Evolutionary conservation across 192 early-diverging fungal species (phyloP), one percentile per base, ranked within the genome.

Genomic region (Funneliformis geosporum): DNA sequence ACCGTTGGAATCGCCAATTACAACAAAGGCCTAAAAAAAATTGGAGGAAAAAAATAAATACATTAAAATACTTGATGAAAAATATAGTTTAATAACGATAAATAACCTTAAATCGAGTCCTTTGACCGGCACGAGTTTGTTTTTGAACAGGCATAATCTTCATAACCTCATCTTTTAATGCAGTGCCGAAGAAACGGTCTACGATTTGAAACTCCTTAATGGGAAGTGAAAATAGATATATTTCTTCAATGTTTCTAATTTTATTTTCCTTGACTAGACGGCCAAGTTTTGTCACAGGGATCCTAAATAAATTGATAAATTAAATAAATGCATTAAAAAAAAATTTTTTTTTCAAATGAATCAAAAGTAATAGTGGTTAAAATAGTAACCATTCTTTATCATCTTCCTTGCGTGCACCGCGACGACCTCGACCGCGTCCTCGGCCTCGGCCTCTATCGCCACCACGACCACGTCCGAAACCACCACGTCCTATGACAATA

Each of bases 121-220:
- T 94, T 91, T 99, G 97, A 93, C 97, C 97, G 82, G 97, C 97
- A 87, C 94, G 93, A 86, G 97, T 99, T 90, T 99, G 97, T 94
- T 99, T 99, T 92, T 99, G 97, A 81, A 99, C 97, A 75, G 97
- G 97, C 90, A 96, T 97, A 85, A 99, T 96, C 93, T 99, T 99
- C 97, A 99, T 99, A 79, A 99, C 97, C 90, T 99, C 95, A 88
- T 99, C 97, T 94, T 96, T 96, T 82, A 99, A 92, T 85, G 92
- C 91, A n/a, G 84, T 82, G 85, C 95, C 94, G 61, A 99, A 88
- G 93, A 99, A 97, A 85, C 87, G 88, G 86, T 99, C 97, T 82
- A 99, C 92, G 79, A 99, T 95, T 91, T 99, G 97, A 93, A 94
- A 99, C 89, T 99, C 97, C 93, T 99, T 99, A 92, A 99, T 95